Evolutionary conservation across 306 rosid genomes (phyloP).

Genomic region (Amphicarpaea edgeworthii): DNA sequence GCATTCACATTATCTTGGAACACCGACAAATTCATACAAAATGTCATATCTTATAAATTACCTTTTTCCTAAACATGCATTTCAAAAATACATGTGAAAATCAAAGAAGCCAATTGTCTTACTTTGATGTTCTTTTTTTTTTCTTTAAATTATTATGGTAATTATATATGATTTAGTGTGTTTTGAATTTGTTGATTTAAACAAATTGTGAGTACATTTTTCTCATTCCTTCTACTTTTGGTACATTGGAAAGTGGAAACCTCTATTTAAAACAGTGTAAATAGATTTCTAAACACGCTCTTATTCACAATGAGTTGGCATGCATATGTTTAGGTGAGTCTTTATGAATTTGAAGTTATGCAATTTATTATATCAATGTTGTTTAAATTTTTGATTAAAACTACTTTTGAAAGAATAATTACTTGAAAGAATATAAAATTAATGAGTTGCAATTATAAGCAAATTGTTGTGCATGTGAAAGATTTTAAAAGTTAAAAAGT

Average conservation of each 20-base stretch:
- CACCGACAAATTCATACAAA: not conserved
- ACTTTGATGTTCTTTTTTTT: not conserved
- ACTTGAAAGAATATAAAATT: not conserved
- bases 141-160: not conserved
- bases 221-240: too few species aligned
- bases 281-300: too few species aligned
- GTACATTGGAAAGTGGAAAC: too few species aligned
- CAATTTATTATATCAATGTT: too few species aligned
- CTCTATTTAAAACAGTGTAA: too few species aligned
- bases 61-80: not conserved
- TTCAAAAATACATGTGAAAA: not conserved
- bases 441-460: not conserved
- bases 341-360: too few species aligned
- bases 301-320: not conserved
- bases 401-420: not conserved
- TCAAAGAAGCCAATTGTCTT: not conserved
- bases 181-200: too few species aligned
- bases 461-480: not conserved
- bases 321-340: too few species aligned
- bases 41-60: not conserved
- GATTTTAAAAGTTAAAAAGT: not conserved
- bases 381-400: too few species aligned
- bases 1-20: slow-evolving; percentile 2
- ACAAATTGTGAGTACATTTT: too few species aligned
- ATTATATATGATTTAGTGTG: not conserved